A percentile compares a stretch with the other conserved stretches of the same genome.
Evolutionary conservation across 495 filamentous ascomycete genomes (phyloP).

Genomic region (Cercophora scortea): DNA sequence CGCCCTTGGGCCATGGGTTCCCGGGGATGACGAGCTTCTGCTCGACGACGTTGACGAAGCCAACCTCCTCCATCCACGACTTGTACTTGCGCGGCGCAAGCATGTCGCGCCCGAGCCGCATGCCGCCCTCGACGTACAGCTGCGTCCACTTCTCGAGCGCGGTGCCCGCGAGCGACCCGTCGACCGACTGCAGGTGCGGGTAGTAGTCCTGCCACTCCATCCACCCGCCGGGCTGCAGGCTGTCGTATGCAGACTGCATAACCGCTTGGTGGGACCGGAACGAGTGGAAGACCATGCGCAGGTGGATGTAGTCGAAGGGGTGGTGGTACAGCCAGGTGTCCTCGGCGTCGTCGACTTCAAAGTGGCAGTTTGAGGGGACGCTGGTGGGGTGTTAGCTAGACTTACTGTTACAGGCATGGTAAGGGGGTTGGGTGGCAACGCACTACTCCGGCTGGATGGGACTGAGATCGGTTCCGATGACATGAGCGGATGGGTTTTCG

Average conservation of each 20-base stretch:
- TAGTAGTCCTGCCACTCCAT: slow-evolving; percentile 42
- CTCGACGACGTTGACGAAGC: slow-evolving; percentile 39
- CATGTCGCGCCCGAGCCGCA: slow-evolving; percentile 15
- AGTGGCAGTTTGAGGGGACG: slow-evolving; percentile 40
- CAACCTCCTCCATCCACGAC: slow-evolving; percentile 25
- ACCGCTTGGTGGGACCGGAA: slow-evolving; percentile 12
- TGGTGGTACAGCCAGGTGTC: slow-evolving; percentile 38
- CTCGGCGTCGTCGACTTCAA: slow-evolving; percentile 44
- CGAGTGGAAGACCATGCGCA: slow-evolving; percentile 32
- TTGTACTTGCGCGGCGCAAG: slow-evolving; percentile 16
- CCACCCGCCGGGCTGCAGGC: slow-evolving; percentile 42
- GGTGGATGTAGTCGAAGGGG: slow-evolving; percentile 44
- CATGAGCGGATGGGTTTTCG: slow-evolving; percentile 14
- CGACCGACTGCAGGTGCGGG: slow-evolving; percentile 21
- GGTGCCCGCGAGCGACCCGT: slow-evolving; percentile 19
- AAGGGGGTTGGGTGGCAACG: neutral
- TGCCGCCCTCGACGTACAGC: slow-evolving; percentile 19
- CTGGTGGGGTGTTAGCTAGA: slow-evolving; percentile 3
- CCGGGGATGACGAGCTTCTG: slow-evolving; percentile 39
- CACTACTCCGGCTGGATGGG: slow-evolving; percentile 35
- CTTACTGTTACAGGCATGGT: neutral
- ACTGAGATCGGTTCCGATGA: slow-evolving; percentile 39
- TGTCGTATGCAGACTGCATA: slow-evolving; percentile 25
- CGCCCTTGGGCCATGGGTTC: slow-evolving; percentile 45
- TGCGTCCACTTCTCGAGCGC: slow-evolving; percentile 23